Evolutionary conservation across 1,284 basidiomycete genomes (phyloP).

Genomic region (Ceratobasidium sp.): DNA sequence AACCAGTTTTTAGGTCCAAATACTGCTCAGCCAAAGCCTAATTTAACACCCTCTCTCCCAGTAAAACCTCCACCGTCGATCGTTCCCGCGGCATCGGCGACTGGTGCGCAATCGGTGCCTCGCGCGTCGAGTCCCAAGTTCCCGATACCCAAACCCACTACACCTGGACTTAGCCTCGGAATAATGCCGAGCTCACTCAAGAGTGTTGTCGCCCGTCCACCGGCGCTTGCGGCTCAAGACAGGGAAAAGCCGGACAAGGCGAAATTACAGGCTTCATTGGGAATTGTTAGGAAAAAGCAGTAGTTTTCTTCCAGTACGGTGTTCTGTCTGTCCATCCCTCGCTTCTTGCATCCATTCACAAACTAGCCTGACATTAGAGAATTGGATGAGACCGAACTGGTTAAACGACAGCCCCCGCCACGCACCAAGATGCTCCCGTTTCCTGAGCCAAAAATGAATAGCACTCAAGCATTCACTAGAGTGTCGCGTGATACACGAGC

Average conservation of each 20-base stretch:
- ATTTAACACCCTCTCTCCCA: conserved; percentile 27
- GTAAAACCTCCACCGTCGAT: conserved; percentile 41
- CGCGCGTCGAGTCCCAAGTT: not conserved
- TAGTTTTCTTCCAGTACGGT: not conserved
- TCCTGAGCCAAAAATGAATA: too few species aligned
- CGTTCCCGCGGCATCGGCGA: conserved; percentile 27
- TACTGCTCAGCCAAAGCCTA: conserved; percentile 6
- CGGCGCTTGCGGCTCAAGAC: conserved; percentile 31
- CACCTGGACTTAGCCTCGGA: conserved; percentile 25
- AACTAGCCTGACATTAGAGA: not conserved
- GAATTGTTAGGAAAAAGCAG: conserved; percentile 38
- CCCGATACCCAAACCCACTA: not conserved
- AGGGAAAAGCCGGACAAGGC: conserved; percentile 37
- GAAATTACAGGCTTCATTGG: conserved; percentile 29
- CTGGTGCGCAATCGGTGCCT: conserved; percentile 33
- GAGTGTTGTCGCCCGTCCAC: conserved; percentile 22
- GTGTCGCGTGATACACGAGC: too few species aligned
- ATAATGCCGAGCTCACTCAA: conserved; percentile 26
- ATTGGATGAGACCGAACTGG: too few species aligned
- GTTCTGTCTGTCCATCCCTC: not conserved
- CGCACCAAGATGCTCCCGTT: too few species aligned
- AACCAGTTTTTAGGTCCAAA: conserved; percentile 18
- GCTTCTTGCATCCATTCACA: not conserved
- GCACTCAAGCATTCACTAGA: too few species aligned
- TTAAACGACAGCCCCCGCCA: too few species aligned